Base-by-base conservation (phyloP, 129 eudicot species). In the Gnaphalium uliginosum region DNA sequence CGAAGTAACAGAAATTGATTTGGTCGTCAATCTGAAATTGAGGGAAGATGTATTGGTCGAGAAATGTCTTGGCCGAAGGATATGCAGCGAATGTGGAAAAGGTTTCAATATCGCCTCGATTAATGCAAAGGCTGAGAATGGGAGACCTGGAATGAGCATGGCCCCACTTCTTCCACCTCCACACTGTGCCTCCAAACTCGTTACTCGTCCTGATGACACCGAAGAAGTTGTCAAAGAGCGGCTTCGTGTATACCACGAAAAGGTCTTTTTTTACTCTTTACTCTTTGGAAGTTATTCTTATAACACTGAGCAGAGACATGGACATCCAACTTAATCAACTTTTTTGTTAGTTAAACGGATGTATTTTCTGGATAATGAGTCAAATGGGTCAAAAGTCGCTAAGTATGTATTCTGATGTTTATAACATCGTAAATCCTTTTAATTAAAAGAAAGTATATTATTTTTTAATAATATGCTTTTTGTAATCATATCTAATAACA, bases 31-130 rank as follows among this genome's bases (percentile, higher is more conserved):
- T 81, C 89, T 95, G 50, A 95, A 91, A 85, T 89, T 95, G 18
- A 90, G 97, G 17, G 96, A 95, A 76, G 85, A 79, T 32, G 99
- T 90, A 37, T 69, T 95, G 81, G 67, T 95, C 51, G 96, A 91
- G 80, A 95, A 95, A 80, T 95, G 99, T 87, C 90, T 95, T 53
- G 99, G 99, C 18, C 82, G 99, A 85, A 89, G 99, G 77, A 86
- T 85, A 43, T 95, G 99, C 80, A 76, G 85, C 67, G 62, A 80
- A 67, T 80, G 83, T 66, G 75, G 79, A 29, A 80, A 80, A 73
- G 83, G 83, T 66, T 80, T 87, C 80, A 95, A 95, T 64, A 92
- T 95, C 56, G 99, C 99, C 24, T 68, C 90, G 56, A 95, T 95
- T 57, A 77, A 87, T 76, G 83, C 83, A 57, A 80, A 80, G 46